Conservation (phyloP, 352 stramenopile species). For the Globisporangium mamillatum region DNA sequence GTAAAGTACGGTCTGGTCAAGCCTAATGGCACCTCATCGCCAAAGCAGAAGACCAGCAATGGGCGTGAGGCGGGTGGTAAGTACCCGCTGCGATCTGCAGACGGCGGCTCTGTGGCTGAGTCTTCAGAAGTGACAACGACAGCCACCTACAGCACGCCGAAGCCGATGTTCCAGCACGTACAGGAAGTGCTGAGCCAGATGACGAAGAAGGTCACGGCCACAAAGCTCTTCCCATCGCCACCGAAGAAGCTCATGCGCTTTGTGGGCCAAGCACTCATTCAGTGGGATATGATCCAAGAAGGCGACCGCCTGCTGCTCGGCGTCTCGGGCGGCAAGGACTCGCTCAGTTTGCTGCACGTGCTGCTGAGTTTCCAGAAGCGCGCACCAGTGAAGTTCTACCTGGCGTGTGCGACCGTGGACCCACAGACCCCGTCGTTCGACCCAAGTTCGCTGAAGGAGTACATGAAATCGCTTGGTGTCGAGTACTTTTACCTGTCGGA, state of each 20-base stretch:
- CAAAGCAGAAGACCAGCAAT: constrained; percentile 14
- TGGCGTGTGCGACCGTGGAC: constrained; percentile 96
- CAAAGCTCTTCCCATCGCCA: constrained; percentile 58
- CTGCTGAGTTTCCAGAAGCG: constrained; percentile 93
- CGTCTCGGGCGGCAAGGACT: constrained; percentile 97
- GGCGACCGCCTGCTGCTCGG: constrained; percentile 94
- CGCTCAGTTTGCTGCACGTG: constrained; percentile 95
- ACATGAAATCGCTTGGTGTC: constrained; percentile 93
- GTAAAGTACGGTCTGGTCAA: constrained; percentile 6
- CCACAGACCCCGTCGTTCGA: constrained; percentile 97
- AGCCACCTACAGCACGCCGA: constrained; percentile 11
- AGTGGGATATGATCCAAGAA: constrained; percentile 96
- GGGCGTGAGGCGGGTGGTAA: constrained; percentile 41
- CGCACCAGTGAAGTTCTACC: constrained; percentile 92
- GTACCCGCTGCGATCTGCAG: constrained; percentile 44
- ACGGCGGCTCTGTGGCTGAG: constrained; percentile 2
- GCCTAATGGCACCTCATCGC: constrained; percentile 18
- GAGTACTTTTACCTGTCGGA: constrained; percentile 95
- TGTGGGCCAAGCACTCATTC: constrained; percentile 88
- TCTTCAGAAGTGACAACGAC: constrained; percentile 2
- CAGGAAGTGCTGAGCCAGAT: constrained; percentile 43
- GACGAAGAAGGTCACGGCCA: constrained; percentile 42
- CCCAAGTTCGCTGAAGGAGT: constrained; percentile 95
- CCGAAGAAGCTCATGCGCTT: constrained; percentile 75
- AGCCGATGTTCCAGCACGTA: constrained; percentile 30